phyloP scores from a whole-genome alignment of 1,139 yeast species.

The Casaregolazyma lundiana region DNA sequence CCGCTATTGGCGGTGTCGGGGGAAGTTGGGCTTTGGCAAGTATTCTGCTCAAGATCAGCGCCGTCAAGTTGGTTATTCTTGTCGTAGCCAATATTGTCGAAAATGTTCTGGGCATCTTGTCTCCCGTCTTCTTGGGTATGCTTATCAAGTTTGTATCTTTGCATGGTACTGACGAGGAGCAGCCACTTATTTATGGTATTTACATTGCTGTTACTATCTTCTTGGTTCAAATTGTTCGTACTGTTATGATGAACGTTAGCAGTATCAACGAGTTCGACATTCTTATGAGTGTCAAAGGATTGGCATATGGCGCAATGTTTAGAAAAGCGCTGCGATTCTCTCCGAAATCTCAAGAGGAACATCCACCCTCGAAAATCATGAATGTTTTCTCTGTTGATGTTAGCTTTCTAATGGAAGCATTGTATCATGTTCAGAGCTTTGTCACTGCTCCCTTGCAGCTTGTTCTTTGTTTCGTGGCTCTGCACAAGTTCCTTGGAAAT shows the following conservation, averaged over 20 bases:
- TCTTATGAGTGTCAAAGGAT: constrained; percentile 40
- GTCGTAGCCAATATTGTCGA: constrained; percentile 68
- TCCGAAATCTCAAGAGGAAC: constrained; percentile 10
- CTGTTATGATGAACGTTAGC: constrained; percentile 67
- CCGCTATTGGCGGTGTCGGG: constrained; percentile 15
- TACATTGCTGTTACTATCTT: constrained; percentile 80
- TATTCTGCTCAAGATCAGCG: constrained; percentile 36
- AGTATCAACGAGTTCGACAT: constrained; percentile 44
- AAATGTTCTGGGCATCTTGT: constrained; percentile 62
- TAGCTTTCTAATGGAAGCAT: constrained; percentile 12
- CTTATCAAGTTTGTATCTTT: constrained; percentile 76
- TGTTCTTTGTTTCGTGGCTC: constrained; percentile 50
- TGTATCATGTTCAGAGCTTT: constrained; percentile 9
- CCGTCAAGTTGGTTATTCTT: constrained; percentile 61
- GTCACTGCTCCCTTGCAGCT: constrained; percentile 52
- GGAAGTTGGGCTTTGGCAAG: constrained; percentile 8
- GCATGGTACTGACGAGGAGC: constrained; percentile 40
- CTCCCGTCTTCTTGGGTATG: constrained; percentile 72
- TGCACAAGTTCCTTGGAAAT: constrained; percentile 57
- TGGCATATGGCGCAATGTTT: constrained; percentile 49
- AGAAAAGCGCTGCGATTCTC: constrained; percentile 12
- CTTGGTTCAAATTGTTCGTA: constrained; percentile 65
- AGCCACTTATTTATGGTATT: constrained; percentile 67
- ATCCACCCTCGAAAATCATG: constrained; percentile 12
- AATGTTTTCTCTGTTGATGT: constrained; percentile 13